A percentile compares a stretch with the other conserved stretches of the same genome.
phyloP scores from a whole-genome alignment of 225 moss, liverwort and hornwort genomes.

The Marchantia polymorpha region DNA sequence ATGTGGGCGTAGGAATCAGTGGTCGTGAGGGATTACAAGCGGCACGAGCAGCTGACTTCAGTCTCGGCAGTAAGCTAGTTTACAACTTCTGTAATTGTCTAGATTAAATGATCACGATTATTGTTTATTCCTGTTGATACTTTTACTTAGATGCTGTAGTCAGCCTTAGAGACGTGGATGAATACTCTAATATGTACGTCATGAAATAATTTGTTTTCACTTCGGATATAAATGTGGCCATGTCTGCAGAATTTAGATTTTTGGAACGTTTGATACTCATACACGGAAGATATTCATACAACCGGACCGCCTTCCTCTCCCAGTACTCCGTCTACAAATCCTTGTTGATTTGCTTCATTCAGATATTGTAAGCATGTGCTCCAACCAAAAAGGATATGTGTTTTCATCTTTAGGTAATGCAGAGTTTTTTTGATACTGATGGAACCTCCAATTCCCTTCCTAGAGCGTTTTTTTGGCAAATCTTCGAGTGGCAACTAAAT shows the following conservation, averaged over 20 bases:
- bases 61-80: constrained; percentile 73
- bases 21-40: constrained; percentile 97
- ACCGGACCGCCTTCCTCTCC: constrained; percentile 80
- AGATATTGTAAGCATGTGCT: constrained; percentile 69
- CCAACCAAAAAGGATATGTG: neutral
- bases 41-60: constrained; percentile 93
- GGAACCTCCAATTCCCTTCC: neutral
- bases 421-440: neutral
- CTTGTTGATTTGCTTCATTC: constrained; percentile 84
- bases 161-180: neutral
- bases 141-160: constrained; percentile 11
- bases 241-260: constrained; percentile 75
- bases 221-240: neutral
- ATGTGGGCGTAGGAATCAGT: constrained; percentile 96
- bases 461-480: neutral
- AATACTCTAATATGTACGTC: neutral
- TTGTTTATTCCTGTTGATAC: neutral
- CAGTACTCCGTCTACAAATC: constrained; percentile 99
- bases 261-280: constrained; percentile 84
- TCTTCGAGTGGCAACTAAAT: neutral
- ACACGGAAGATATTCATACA: constrained; percentile 97
- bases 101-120: neutral
- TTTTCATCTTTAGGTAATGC: neutral
- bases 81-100: neutral
- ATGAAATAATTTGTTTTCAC: neutral